Evolutionary conservation across 371 early-diverging fungal genomes (phyloP).

Genomic region (Zopfochytrium polystomum): DNA sequence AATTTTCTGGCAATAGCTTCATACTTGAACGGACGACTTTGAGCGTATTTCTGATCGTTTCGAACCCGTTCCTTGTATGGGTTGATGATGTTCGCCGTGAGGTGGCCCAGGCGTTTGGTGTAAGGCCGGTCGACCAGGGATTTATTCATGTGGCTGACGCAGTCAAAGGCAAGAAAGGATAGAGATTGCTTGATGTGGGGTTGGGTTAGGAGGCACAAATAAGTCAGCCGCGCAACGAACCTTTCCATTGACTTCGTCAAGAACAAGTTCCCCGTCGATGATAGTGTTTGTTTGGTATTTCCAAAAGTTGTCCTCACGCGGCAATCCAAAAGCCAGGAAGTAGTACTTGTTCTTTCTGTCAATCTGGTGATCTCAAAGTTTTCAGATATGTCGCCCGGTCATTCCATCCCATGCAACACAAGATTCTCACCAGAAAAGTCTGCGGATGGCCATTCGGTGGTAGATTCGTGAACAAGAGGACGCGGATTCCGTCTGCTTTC

Average conservation of each 20-base stretch:
- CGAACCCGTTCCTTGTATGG: slow-evolving; percentile 63
- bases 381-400: background rate
- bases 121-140: slow-evolving; percentile 58
- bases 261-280: slow-evolving; percentile 89
- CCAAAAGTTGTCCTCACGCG: slow-evolving; percentile 42
- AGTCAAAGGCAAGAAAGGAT: slow-evolving; percentile 67
- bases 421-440: slow-evolving; percentile 52
- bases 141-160: slow-evolving; percentile 59
- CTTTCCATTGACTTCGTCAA: slow-evolving; percentile 61
- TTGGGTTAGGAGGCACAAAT: background rate
- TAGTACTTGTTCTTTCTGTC: slow-evolving; percentile 84
- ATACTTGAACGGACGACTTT: slow-evolving; percentile 64
- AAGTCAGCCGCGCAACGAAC: slow-evolving; percentile 21
- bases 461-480: slow-evolving; percentile 63
- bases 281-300: slow-evolving; percentile 71
- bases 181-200: background rate
- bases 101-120: slow-evolving; percentile 70
- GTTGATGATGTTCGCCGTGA: slow-evolving; percentile 60
- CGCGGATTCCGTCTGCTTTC: slow-evolving; percentile 96
- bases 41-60: slow-evolving; percentile 41
- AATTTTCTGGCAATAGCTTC: slow-evolving; percentile 19
- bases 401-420: background rate
- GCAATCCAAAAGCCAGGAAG: slow-evolving; percentile 66
- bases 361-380: slow-evolving; percentile 59
- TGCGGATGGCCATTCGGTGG: slow-evolving; percentile 55